Percentiles rank a stretch among this genome's conserved stretches.
These are phyloP conservation scores for Trametes gibbosa DNA, from an alignment of 768 basidiomycete species.

Conservation along the genomic window DNA sequence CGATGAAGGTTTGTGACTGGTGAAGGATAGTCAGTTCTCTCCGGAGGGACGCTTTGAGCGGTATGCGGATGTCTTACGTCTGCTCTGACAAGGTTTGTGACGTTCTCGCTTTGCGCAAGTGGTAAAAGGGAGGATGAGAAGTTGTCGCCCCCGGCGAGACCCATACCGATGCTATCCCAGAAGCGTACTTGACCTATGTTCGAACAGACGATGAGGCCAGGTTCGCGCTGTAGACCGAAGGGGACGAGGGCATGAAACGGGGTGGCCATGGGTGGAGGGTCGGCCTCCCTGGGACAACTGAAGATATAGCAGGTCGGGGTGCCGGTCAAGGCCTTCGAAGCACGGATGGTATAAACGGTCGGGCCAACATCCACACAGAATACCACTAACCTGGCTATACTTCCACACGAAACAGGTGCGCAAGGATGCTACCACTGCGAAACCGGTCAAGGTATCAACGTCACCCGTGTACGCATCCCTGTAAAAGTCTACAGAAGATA, in stretches of 20 bases:
- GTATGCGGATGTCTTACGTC: slow-evolving; percentile 44
- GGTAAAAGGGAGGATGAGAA: slow-evolving; percentile 50
- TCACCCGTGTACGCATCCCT: slow-evolving; percentile 65
- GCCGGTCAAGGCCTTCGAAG: slow-evolving; percentile 54
- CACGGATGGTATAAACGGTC: not conserved
- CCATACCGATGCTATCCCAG: slow-evolving; percentile 87
- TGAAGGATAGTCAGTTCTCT: not conserved
- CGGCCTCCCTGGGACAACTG: slow-evolving; percentile 52
- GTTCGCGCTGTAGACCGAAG: slow-evolving; percentile 67
- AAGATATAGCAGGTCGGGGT: slow-evolving; percentile 84
- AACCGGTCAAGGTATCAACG: slow-evolving; percentile 70
- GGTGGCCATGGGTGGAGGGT: slow-evolving; percentile 51
- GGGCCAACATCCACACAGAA: not conserved
- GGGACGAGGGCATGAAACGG: slow-evolving; percentile 59
- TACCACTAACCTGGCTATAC: slow-evolving; percentile 56
- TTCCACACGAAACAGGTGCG: slow-evolving; percentile 85
- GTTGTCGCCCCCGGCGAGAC: slow-evolving; percentile 76
- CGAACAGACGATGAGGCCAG: slow-evolving; percentile 80
- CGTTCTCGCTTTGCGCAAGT: slow-evolving; percentile 52
- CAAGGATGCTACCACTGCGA: slow-evolving; percentile 67
- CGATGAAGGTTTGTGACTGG: slow-evolving; percentile 64
- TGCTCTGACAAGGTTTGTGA: slow-evolving; percentile 64
- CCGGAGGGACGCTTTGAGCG: not conserved
- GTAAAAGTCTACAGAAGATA: slow-evolving; percentile 54
- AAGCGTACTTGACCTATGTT: slow-evolving; percentile 70